Percentiles rank a stretch among this genome's conserved stretches.
Evolutionary conservation across 2,329 filamentous ascomycete species (phyloP).

Genomic region (Blumeria graminis): DNA sequence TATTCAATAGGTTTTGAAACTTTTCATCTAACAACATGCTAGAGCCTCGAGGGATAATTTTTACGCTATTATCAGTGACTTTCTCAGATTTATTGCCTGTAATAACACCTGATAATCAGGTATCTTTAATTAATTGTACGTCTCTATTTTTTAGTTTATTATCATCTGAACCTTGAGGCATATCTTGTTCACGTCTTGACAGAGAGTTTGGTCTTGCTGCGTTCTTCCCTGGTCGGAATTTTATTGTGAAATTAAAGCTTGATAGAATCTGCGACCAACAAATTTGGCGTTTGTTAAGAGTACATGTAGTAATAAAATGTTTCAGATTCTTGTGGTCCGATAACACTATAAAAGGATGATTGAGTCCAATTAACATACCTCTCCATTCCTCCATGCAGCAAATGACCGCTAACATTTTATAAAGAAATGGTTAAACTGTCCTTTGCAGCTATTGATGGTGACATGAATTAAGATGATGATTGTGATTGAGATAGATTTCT

Average conservation of each 20-base stretch:
- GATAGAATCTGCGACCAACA: neutral
- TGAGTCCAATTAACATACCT: neutral
- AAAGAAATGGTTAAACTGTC: no score
- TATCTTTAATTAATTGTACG: constrained; percentile 1
- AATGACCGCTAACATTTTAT: neutral
- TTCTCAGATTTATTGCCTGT: no score
- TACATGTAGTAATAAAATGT: neutral
- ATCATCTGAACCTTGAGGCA: neutral
- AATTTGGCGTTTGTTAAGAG: neutral
- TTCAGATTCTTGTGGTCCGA: neutral
- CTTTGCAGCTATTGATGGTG: no score
- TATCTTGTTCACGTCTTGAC: neutral
- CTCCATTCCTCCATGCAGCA: neutral
- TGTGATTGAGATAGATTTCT: no score
- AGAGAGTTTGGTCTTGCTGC: neutral
- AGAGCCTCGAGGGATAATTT: no score
- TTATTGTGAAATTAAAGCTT: neutral
- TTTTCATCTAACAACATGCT: no score
- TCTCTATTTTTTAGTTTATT: neutral
- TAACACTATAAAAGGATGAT: neutral
- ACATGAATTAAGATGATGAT: no score
- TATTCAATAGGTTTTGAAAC: no score
- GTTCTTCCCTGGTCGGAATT: neutral
- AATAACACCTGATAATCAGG: neutral
- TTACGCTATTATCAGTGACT: no score